These are phyloP conservation scores for Violaceomyces palustris DNA, from an alignment of 1,284 basidiomycete genomes.

Conservation along the genomic window DNA sequence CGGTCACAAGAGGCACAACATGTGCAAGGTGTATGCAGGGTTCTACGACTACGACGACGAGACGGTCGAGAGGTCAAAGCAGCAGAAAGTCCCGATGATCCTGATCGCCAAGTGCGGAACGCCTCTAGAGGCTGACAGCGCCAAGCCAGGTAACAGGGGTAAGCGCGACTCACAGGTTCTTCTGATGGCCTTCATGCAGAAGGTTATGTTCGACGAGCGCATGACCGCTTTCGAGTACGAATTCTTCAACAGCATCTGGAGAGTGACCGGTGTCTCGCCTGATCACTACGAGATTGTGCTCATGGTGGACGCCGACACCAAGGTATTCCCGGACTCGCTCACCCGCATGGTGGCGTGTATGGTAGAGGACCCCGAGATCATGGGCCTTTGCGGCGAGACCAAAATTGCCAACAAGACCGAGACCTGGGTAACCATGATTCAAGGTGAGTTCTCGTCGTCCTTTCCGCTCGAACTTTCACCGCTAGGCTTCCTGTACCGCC, in stretches of 20 bases:
- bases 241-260: slow-evolving; percentile 57
- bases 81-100: slow-evolving; percentile 92
- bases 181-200: slow-evolving; percentile 56
- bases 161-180: slow-evolving; percentile 94
- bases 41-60: slow-evolving; percentile 94
- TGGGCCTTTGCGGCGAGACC: slow-evolving; percentile 57
- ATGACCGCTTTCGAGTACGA: slow-evolving; percentile 57
- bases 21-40: slow-evolving; percentile 97
- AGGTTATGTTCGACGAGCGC: slow-evolving; percentile 57
- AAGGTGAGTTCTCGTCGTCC: slow-evolving; percentile 40
- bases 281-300: slow-evolving; percentile 56
- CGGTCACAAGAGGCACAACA: slow-evolving; percentile 97
- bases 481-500: no score
- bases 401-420: slow-evolving; percentile 57
- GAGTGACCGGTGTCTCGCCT: slow-evolving; percentile 55
- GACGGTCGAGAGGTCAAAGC: slow-evolving; percentile 86
- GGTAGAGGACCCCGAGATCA: slow-evolving; percentile 57
- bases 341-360: slow-evolving; percentile 56
- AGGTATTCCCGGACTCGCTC: slow-evolving; percentile 55
- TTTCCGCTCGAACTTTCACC: background rate
- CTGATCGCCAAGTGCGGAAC: slow-evolving; percentile 73
- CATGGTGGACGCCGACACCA: slow-evolving; percentile 57
- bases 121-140: slow-evolving; percentile 75
- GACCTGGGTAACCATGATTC: slow-evolving; percentile 58
- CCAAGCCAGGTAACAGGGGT: slow-evolving; percentile 95